Conservation (phyloP, 768 basidiomycete species). For the Neoboletus magnificus region DNA sequence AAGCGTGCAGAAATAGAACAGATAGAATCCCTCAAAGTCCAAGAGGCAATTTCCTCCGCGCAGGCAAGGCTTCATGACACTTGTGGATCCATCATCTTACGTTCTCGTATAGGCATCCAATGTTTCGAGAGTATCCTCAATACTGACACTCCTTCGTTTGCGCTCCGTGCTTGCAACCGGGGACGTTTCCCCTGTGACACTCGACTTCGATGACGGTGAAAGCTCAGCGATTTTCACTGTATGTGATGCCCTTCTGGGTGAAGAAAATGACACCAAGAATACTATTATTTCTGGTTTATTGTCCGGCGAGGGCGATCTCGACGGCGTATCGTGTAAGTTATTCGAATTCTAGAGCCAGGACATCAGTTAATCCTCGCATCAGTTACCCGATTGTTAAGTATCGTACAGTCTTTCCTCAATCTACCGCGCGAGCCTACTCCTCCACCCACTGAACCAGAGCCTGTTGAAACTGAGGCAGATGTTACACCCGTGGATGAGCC, state of each 20-base stretch:
- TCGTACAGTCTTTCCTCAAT: slow-evolving; percentile 51
- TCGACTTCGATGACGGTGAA: slow-evolving; percentile 51
- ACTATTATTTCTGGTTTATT: slow-evolving; percentile 54
- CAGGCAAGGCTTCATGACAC: slow-evolving; percentile 42
- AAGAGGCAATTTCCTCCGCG: slow-evolving; percentile 53
- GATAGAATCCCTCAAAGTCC: slow-evolving; percentile 51
- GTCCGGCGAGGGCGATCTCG: slow-evolving; percentile 53
- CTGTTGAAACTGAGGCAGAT: slow-evolving; percentile 29
- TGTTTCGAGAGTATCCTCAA: slow-evolving; percentile 42
- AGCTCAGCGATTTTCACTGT: slow-evolving; percentile 51
- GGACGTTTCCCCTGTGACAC: slow-evolving; percentile 39
- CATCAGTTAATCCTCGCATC: slow-evolving; percentile 6
- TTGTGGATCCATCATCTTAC: background rate
- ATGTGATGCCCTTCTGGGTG: slow-evolving; percentile 53
- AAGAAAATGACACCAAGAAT: slow-evolving; percentile 49
- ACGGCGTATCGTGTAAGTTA: slow-evolving; percentile 63
- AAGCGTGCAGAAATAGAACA: slow-evolving; percentile 58
- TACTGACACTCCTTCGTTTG: slow-evolving; percentile 60
- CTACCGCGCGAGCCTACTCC: slow-evolving; percentile 37
- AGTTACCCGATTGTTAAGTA: slow-evolving; percentile 64
- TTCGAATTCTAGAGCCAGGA: background rate
- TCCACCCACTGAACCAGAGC: slow-evolving; percentile 33
- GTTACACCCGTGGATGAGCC: slow-evolving; percentile 22
- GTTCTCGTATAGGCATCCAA: slow-evolving; percentile 39
- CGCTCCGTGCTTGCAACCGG: slow-evolving; percentile 48